Base-by-base conservation (phyloP, 441 rosid species). In the Adansonia madagascariensis region DNA sequence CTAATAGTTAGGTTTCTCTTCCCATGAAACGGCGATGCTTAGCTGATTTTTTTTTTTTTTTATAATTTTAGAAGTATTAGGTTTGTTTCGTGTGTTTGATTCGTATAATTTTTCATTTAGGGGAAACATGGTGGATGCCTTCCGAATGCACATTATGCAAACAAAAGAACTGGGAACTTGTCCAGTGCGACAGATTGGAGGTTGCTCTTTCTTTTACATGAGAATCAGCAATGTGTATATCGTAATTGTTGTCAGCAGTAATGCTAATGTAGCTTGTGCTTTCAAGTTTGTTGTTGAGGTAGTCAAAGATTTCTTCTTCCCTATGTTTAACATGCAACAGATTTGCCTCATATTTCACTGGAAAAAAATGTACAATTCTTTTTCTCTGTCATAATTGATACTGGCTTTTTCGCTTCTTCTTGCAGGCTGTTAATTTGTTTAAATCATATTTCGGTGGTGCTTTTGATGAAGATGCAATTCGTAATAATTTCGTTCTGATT, bases 71-170 rank as follows among this genome's bases (percentile, higher is more conserved):
- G 3, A 41, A 41, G 1, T 8, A 6, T 7, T 41, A 5, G 6
- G 4, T 69, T 67, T 44, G 0, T 24, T 18, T 0, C 1, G 11
- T 14, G 6, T 6, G 31, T 68, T 18, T 76, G 7, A 56, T 59
- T 69, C 15, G 12, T 14, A 49, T 62, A 39, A 39, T 5, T 15
- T 68, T 77, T 43, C 4, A 11, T 66, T 60, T 80, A 94, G 98
- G 78, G 98, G 98, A 57, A 96, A 94, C 72, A 96, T 96, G 98
- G 98, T 96, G 86, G 97, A 96, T 84, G 99, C 98, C 22, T 96
- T 96, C 78, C 89, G 98, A 64, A 88, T 79, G 86, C 99, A 96
- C 86, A 94, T 96, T 81, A 92, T 96, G 98, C 98, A 96, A 75
- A 94, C 96, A 0, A 96, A 96, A 75, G 98, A 96, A 79, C 90